Evolutionary conservation across 805 yeast genomes (phyloP).

Genomic region (Pichia membranifaciens): DNA sequence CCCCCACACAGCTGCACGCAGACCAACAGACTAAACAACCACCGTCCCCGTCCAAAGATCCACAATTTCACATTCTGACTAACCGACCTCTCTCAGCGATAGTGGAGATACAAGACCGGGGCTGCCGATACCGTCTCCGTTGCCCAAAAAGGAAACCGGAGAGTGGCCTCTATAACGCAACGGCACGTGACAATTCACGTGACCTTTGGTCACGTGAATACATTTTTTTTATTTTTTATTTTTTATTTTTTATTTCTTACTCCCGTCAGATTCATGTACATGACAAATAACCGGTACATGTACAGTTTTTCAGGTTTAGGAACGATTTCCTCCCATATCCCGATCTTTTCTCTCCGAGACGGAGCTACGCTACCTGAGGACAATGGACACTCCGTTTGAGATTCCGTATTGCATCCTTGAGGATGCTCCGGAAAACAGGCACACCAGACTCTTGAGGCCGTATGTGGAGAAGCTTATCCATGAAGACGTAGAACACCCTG

Average conservation of each 20-base stretch:
- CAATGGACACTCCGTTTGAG: conserved; percentile 10
- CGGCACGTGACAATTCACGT: neutral
- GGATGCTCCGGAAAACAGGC: neutral
- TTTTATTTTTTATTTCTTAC: no score
- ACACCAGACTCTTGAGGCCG: conserved; percentile 6
- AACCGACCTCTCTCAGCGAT: no score
- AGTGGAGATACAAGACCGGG: neutral
- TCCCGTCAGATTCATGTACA: no score
- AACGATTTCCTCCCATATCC: no score
- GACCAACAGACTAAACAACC: neutral
- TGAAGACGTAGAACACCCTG: conserved; percentile 6
- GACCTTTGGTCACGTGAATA: neutral
- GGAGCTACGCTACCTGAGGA: no score
- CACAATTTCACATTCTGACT: neutral
- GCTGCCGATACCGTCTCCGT: neutral
- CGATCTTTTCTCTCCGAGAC: no score
- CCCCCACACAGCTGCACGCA: no score
- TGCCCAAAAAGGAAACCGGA: no score
- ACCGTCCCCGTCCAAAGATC: neutral
- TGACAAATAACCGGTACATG: no score
- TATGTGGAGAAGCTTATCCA: conserved; percentile 6
- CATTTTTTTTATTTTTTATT: no score
- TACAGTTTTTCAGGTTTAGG: no score
- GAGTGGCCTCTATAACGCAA: neutral
- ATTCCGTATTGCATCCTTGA: conserved; percentile 1